Conservation (phyloP, 805 yeast genomes). For the Dipodascopsis tothii region DNA sequence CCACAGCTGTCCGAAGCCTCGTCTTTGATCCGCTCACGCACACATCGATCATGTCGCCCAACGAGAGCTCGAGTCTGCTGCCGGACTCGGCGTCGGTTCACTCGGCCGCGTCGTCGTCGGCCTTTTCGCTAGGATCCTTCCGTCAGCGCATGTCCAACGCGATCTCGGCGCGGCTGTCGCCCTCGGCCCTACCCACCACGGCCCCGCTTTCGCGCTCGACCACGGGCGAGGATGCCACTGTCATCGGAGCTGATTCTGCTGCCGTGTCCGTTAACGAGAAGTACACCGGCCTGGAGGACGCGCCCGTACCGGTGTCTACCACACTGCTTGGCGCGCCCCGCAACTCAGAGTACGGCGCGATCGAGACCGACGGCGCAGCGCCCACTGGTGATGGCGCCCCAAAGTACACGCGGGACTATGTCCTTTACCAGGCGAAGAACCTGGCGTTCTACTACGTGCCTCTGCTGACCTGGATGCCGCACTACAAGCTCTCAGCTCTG, state of each 20-base stretch:
- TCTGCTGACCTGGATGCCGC: constrained; percentile 46
- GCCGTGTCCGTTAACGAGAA: constrained; percentile 1
- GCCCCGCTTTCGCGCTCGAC: not conserved
- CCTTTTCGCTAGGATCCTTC: constrained; percentile 5
- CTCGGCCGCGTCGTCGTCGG: constrained; percentile 7
- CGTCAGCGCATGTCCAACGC: constrained; percentile 9
- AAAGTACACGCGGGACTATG: not conserved
- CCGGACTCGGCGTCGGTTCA: constrained; percentile 14
- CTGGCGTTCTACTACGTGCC: constrained; percentile 44
- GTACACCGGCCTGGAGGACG: constrained; percentile 15
- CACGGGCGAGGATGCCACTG: not conserved
- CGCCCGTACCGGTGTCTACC: constrained; percentile 11
- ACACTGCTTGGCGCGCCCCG: constrained; percentile 23
- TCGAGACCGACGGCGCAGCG: constrained; percentile 1
- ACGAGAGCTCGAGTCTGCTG: constrained; percentile 9
- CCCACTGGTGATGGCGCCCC: not conserved
- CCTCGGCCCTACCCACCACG: constrained; percentile 6
- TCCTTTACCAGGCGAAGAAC: not conserved
- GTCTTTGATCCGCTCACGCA: not conserved
- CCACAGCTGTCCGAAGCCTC: not conserved
- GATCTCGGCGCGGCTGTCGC: constrained; percentile 2
- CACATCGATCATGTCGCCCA: constrained; percentile 5
- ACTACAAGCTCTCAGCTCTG: constrained; percentile 35
- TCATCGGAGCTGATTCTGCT: not conserved
- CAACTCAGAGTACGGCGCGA: constrained; percentile 17